Base-by-base conservation (phyloP, 163 green algal genomes). In the Chlamydomonas reinhardtii region DNA sequence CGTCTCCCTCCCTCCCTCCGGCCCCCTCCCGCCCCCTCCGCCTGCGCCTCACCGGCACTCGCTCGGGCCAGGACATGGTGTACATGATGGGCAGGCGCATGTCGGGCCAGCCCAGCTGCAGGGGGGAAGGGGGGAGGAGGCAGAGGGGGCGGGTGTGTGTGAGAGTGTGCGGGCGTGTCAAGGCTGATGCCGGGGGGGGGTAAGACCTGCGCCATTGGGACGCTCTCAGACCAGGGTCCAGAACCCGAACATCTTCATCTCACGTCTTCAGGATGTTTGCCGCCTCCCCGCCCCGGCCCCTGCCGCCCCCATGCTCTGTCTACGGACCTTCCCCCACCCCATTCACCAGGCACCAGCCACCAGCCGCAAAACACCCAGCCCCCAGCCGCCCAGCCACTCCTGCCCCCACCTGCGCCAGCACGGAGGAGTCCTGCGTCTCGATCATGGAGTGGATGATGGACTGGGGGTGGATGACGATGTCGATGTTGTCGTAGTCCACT, bases 401-500 rank as follows among this genome's bases (percentile, higher is more conserved):
- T 0, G 15, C 29, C 59, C 93, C 74, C 64, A 98, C 93, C 93
- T 99, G 97, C 27, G 95, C 98, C 43, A 99, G 92, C 48, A 99
- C 95, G 8, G 93, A 98, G 1, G 92, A 97, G 93, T 99, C 98
- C n/a, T 94, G 89, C 0, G 97, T 99, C 93, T 99, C 98, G 64
- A 99, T 94, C 97, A 99, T 99, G 86, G 96, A 99, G 94, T 99
- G 98, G 88, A 99, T 98, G 94, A 99, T 99, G 86, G 93, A 98
- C 95, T 99, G 98, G 11, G 98, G 97, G 94, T 99, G 98, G 87
- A 99, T 98, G 43, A 99, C 95, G 64, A 99, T 96, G 32, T 99
- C 98, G 85, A 99, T 99, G 94, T 99, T 93, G 93, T 99, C 97
- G 85, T 99, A 99, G 82, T 93, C 86, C 5, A 95, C 94, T 56